Evolutionary conservation across 2,329 filamentous ascomycete species (phyloP).

Genomic region (Teratosphaeria epicoccoides): DNA sequence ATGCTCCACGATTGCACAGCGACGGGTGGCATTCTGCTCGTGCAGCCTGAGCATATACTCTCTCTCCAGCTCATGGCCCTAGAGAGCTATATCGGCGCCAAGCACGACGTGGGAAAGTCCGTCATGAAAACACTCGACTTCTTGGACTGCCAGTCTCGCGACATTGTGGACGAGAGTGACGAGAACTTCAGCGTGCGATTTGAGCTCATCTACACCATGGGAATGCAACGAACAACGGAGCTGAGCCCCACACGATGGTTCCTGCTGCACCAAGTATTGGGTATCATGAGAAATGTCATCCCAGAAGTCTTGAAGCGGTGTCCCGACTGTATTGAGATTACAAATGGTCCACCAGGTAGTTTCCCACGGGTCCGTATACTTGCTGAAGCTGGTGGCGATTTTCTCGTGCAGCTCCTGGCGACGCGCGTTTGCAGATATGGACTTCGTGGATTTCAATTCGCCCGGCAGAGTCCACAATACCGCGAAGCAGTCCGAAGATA

Average conservation of each 20-base stretch:
- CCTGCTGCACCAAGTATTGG: constrained; percentile 27
- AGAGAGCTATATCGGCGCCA: constrained; percentile 44
- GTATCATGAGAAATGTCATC: constrained; percentile 14
- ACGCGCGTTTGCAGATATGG: constrained; percentile 24
- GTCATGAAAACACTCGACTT: constrained; percentile 45
- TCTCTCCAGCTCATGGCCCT: constrained; percentile 54
- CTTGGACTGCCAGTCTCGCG: constrained; percentile 41
- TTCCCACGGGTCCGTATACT: constrained; percentile 52
- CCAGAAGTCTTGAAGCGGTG: constrained; percentile 2
- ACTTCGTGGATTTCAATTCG: constrained; percentile 10
- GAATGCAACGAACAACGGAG: constrained; percentile 30
- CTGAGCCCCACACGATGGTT: constrained; percentile 32
- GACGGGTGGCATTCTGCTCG: constrained; percentile 45
- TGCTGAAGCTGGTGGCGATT: constrained; percentile 26
- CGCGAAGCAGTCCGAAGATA: constrained; percentile 10
- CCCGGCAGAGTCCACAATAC: constrained; percentile 4
- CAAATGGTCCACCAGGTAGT: constrained; percentile 3
- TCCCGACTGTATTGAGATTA: constrained; percentile 11
- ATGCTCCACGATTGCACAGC: constrained; percentile 35
- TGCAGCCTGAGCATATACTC: constrained; percentile 53
- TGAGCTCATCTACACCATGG: constrained; percentile 36
- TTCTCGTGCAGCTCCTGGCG: constrained; percentile 22
- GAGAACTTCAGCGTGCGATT: constrained; percentile 33
- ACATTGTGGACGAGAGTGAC: constrained; percentile 54
- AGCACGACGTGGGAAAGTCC: constrained; percentile 29